Base-by-base conservation (phyloP, 768 basidiomycete genomes). In the Mycena capillaripes region DNA sequence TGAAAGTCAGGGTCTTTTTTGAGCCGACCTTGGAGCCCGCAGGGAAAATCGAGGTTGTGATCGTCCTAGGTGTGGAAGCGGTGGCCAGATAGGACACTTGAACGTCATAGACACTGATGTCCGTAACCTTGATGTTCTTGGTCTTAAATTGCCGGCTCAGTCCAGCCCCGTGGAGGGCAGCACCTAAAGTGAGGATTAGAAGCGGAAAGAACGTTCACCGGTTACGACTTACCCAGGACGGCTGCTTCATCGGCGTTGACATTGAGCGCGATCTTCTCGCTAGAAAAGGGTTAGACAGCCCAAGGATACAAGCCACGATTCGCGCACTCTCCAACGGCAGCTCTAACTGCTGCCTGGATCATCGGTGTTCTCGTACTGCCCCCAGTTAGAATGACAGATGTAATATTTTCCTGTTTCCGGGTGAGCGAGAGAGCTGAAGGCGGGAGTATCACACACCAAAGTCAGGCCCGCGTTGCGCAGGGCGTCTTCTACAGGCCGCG, bases 241-340 rank as follows among this genome's bases (percentile, higher is more conserved):
- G 94, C 95, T 0, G 96, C 95, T 83, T 99, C 98, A 79, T 99
- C 98, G 0, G 97, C 93, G 80, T 99, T 99, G 71, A 99, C 95
- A 76, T 98, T 99, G 78, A 93, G 87, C 7, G 97, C 95, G 68
- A 99, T 93, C 82, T 95, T 95, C 62, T 92, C 89, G 56, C 92
- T 93, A 10, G 9, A 61, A 19, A 29, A 27, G 52, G 11, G 32
- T 55, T 23, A 67, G 44, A 19, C 21, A 9, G 36, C 19, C 69
- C 29, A 55, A 25, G 53, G 25, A 57, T 70, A 60, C 67, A 72
- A 5, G 12, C 23, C 21, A 1, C 52, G 23, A 34, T 14, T 8
- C 5, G 88, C 93, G 71, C 80, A 93, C 89, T 93, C 91, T 79
- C 96, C 96, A 64, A 97, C 93, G 32, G 91, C 87, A 6, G 86